phyloP scores from a whole-genome alignment of 139 green algal species.

The Protoeuglena noctilucae region DNA sequence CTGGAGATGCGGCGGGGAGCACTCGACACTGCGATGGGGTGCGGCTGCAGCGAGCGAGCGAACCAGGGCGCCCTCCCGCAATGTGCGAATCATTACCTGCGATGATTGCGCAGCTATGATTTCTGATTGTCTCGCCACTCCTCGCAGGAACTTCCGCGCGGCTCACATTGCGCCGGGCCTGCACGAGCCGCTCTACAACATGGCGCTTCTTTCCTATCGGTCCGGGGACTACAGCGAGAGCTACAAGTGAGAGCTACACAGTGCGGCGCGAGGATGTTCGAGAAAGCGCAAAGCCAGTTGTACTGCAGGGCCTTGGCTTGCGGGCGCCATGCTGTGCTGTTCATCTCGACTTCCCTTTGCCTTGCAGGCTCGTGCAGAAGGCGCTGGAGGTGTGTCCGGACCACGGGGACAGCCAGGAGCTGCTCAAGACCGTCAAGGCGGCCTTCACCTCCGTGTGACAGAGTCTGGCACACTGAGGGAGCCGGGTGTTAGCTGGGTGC shows the following conservation, averaged over 20 bases:
- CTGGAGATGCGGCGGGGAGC: constrained; percentile 44
- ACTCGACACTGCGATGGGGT: constrained; percentile 24
- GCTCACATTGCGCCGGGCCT: constrained; percentile 20
- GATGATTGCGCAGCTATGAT: background rate
- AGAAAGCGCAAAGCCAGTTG: background rate
- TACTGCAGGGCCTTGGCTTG: too few relatives aligned
- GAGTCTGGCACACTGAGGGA: too few relatives aligned
- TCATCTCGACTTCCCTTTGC: too few relatives aligned
- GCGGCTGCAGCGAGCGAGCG: too few relatives aligned
- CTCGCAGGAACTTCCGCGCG: constrained; percentile 12
- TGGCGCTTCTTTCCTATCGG: constrained; percentile 41
- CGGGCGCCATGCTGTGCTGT: too few relatives aligned
- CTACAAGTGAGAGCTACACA: too few relatives aligned
- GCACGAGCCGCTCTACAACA: constrained; percentile 60
- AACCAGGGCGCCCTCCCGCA: too few relatives aligned
- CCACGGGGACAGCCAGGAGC: constrained; percentile 47
- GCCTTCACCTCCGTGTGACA: background rate
- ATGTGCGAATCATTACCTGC: too few relatives aligned
- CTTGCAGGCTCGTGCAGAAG: constrained; percentile 19
- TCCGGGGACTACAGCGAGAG: constrained; percentile 41
- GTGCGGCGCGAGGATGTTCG: too few relatives aligned
- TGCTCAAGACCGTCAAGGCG: constrained; percentile 18
- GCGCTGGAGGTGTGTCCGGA: constrained; percentile 36
- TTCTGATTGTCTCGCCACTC: background rate
- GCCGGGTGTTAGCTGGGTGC: too few relatives aligned